Evolutionary conservation across 768 basidiomycete species (phyloP).

Genomic region (Tylopilus vinaceipallidus): DNA sequence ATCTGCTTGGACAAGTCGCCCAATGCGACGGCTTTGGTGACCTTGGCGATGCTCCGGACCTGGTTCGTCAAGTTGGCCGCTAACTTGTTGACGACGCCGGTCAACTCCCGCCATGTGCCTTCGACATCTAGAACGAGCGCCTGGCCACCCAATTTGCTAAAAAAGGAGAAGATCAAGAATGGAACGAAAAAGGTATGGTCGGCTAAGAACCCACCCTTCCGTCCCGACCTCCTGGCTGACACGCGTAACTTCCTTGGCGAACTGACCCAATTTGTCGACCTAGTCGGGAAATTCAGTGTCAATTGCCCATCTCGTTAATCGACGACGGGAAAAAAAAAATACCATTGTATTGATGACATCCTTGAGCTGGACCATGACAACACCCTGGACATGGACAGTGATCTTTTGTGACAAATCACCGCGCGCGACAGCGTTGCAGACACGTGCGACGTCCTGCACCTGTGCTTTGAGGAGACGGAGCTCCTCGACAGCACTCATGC

Average conservation of each 20-base stretch:
- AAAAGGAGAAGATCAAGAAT: conserved; percentile 13
- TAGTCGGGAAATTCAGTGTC: conserved; percentile 22
- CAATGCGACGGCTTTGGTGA: conserved; percentile 76
- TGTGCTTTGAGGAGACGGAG: conserved; percentile 78
- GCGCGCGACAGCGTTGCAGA: conserved; percentile 76
- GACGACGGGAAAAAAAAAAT: conserved; percentile 8
- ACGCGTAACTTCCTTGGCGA: conserved; percentile 89
- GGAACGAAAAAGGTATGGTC: neutral
- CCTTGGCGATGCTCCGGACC: conserved; percentile 56
- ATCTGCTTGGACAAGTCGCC: conserved; percentile 91
- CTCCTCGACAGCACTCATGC: conserved; percentile 73
- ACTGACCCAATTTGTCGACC: conserved; percentile 77
- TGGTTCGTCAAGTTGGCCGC: conserved; percentile 71
- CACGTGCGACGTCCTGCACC: conserved; percentile 77
- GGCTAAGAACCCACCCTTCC: conserved; percentile 51
- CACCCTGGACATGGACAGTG: conserved; percentile 73
- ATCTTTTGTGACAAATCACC: conserved; percentile 80
- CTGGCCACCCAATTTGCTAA: conserved; percentile 78
- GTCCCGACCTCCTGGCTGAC: conserved; percentile 84
- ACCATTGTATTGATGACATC: conserved; percentile 75
- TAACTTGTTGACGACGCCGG: conserved; percentile 79
- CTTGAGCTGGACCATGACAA: conserved; percentile 79
- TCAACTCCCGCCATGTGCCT: conserved; percentile 86
- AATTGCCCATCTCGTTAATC: conserved; percentile 1
- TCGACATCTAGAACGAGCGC: conserved; percentile 85